Evolutionary conservation across 2,329 filamentous ascomycete genomes (phyloP).

Genomic region (Penicillium sp.): DNA sequence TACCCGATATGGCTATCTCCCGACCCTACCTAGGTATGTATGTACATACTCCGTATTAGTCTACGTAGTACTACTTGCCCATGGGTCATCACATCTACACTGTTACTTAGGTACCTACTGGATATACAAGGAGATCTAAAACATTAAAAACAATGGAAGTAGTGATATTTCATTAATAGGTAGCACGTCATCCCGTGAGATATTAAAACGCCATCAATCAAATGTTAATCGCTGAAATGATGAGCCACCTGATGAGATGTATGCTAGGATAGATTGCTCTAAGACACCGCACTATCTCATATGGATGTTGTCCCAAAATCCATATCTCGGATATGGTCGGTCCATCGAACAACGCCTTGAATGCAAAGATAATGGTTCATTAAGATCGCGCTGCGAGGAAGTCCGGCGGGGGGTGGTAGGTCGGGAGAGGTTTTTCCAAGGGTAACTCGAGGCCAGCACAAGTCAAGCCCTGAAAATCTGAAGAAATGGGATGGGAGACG

Average conservation of each 20-base stretch:
- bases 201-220: conserved; percentile 18
- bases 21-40: neutral
- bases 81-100: neutral
- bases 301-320: conserved; percentile 6
- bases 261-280: conserved; percentile 18
- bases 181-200: conserved; percentile 9
- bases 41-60: too few species aligned
- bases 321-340: conserved; percentile 8
- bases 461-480: neutral
- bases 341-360: conserved; percentile 7
- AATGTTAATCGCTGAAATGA: conserved; percentile 21
- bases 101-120: neutral
- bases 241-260: conserved; percentile 11
- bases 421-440: neutral
- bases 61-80: neutral
- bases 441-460: conserved; percentile 19
- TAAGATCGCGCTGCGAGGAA: conserved; percentile 11
- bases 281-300: conserved; percentile 12
- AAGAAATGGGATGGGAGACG: neutral
- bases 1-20: neutral
- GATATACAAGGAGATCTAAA: too few species aligned
- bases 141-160: neutral
- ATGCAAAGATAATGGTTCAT: conserved; percentile 15
- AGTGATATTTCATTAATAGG: conserved; percentile 10
- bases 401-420: neutral